Conservation (phyloP, 306 rosid species). For the Cicer arietinum region DNA sequence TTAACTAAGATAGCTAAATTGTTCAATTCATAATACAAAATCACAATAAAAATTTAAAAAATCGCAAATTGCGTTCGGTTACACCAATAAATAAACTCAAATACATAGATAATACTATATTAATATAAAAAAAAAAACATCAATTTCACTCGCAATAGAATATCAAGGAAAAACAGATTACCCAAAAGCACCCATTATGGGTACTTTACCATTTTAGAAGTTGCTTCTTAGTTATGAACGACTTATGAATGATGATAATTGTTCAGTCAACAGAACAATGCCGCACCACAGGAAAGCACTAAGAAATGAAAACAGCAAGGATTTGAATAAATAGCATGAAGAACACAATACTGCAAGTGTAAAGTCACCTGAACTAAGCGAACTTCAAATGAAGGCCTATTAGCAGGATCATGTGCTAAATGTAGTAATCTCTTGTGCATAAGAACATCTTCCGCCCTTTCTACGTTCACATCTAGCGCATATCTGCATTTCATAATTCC, state of each 20-base stretch:
- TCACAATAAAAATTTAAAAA: no score
- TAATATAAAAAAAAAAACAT: no score
- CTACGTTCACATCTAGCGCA: constrained; percentile 94
- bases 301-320: constrained; percentile 27
- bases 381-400: constrained; percentile 92
- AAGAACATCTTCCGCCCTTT: constrained; percentile 97
- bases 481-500: constrained; percentile 62
- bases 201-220: no score
- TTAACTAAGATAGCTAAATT: no score
- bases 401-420: constrained; percentile 85
- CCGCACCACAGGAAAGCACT: constrained; percentile 9
- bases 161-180: no score
- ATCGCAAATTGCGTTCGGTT: no score
- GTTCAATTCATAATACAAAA: no score
- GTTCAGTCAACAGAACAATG: constrained; percentile 3
- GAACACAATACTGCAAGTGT: not conserved
- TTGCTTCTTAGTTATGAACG: not conserved
- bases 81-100: no score
- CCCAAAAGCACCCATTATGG: no score
- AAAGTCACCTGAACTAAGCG: constrained; percentile 89
- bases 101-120: no score
- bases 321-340: constrained; percentile 26
- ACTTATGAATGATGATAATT: constrained; percentile 13
- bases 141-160: no score
- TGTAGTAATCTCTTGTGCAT: constrained; percentile 88